Conservation (phyloP, 345 rosid genomes). For the Rhizophora apiculata region DNA sequence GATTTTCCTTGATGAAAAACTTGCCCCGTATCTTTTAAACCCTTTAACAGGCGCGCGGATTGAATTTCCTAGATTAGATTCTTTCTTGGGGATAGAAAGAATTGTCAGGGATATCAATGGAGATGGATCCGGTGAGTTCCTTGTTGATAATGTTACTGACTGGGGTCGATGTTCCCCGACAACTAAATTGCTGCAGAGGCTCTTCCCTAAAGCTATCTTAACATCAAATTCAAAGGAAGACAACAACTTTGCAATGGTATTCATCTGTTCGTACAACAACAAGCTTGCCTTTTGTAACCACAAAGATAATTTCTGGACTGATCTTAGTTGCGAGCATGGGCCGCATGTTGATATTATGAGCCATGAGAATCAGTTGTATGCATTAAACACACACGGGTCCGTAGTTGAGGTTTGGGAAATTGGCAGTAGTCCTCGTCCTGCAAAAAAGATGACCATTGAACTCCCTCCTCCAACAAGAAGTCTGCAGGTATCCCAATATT, state of each 20-base stretch:
- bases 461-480: background rate
- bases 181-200: no score
- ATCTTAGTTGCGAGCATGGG: background rate
- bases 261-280: background rate
- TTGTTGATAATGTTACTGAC: no score
- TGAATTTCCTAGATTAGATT: background rate
- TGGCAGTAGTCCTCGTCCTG: background rate
- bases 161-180: no score
- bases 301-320: background rate
- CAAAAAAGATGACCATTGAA: background rate
- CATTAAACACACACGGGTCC: background rate
- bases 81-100: no score
- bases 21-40: background rate
- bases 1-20: background rate
- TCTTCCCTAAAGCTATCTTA: background rate
- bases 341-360: background rate
- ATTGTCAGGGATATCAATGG: no score
- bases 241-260: background rate
- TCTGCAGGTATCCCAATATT: no score
- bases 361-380: background rate
- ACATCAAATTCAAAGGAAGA: background rate
- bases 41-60: background rate
- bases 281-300: background rate
- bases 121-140: no score
- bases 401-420: slow-evolving; percentile 6